Percentiles rank a stretch among this genome's conserved stretches.
Evolutionary conservation across 768 basidiomycete genomes (phyloP).

Genomic region (Atractiella rhizophila): DNA sequence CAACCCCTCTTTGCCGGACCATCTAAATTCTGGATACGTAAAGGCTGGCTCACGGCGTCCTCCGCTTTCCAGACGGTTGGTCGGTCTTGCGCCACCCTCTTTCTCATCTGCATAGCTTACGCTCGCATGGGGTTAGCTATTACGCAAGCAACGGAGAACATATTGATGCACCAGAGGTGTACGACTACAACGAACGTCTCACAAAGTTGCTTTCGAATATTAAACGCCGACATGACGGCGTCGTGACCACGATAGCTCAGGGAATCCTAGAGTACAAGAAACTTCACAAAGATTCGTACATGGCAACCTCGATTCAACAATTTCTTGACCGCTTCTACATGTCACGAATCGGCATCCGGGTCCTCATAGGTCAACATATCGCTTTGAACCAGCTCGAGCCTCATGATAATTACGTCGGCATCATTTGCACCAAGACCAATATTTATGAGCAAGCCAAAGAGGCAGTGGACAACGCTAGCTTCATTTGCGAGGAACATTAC

Average conservation of each 20-base stretch:
- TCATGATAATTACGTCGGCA: constrained; percentile 73
- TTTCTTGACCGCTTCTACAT: constrained; percentile 97
- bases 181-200: constrained; percentile 76
- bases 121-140: too few species aligned
- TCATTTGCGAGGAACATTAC: constrained; percentile 67
- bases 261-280: constrained; percentile 93
- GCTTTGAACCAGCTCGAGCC: constrained; percentile 65
- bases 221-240: constrained; percentile 87
- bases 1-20: constrained; percentile 43
- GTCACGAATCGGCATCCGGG: constrained; percentile 82
- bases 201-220: constrained; percentile 64
- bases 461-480: constrained; percentile 82
- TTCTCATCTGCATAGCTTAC: too few species aligned
- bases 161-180: constrained; percentile 79
- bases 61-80: too few species aligned
- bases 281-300: constrained; percentile 31
- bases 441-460: constrained; percentile 95
- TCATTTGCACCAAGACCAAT: constrained; percentile 88
- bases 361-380: constrained; percentile 59
- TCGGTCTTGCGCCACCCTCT: too few species aligned
- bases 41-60: constrained; percentile 7
- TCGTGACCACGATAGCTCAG: constrained; percentile 82
- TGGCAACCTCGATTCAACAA: constrained; percentile 67
- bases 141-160: too few species aligned
- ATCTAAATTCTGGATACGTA: constrained; percentile 14